Percentiles rank a stretch among this genome's conserved stretches.
phyloP scores from a whole-genome alignment of 2,329 filamentous ascomycete species.

The Lecanoromycetidae sp. region DNA sequence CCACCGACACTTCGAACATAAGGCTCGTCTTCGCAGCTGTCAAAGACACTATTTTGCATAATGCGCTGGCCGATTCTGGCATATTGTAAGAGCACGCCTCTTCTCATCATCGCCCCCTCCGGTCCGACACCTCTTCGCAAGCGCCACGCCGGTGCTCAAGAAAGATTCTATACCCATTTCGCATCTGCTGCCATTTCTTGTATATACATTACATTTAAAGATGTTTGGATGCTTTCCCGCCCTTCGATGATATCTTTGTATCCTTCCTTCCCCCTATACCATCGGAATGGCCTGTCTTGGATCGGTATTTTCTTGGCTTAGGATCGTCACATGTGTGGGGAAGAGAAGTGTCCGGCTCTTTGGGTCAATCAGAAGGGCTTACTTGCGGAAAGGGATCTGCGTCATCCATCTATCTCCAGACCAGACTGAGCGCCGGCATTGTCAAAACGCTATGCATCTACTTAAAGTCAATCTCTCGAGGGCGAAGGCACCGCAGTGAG shows the following conservation, averaged over 20 bases:
- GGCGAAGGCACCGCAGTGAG: background rate
- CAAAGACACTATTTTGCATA: conserved; percentile 97
- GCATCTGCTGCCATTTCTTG: conserved; percentile 1
- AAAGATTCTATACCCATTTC: background rate
- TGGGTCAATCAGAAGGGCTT: background rate
- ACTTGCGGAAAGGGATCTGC: background rate
- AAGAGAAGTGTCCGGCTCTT: background rate
- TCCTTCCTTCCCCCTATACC: too few relatives aligned
- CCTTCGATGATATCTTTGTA: too few relatives aligned
- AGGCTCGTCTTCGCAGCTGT: conserved; percentile 94
- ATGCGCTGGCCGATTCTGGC: conserved; percentile 93
- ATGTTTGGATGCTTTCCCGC: too few relatives aligned
- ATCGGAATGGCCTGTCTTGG: too few relatives aligned
- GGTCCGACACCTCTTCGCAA: background rate
- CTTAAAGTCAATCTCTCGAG: background rate
- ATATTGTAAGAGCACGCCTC: conserved; percentile 59
- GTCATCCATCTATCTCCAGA: background rate
- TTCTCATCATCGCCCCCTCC: background rate
- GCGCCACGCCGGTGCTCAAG: conserved; percentile 4
- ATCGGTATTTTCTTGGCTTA: conserved; percentile 1
- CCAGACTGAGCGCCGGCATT: background rate
- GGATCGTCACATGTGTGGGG: background rate
- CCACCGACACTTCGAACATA: conserved; percentile 96
- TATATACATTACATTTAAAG: too few relatives aligned
- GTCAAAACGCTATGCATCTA: too few relatives aligned